Conservation (phyloP, 225 moss, liverwort and hornwort genomes). For the Lunularia cruciata region DNA sequence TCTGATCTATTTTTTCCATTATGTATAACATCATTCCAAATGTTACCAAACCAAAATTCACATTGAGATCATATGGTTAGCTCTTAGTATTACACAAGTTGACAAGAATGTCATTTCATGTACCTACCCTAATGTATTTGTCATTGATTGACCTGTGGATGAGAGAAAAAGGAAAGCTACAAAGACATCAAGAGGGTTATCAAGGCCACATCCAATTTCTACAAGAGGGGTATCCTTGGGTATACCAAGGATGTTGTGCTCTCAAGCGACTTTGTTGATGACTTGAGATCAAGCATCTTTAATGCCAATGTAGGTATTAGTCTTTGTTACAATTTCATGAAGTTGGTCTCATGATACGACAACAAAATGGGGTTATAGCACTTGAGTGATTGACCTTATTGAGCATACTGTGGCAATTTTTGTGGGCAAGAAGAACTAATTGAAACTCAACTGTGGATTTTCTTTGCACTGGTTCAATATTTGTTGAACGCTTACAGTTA, state of each 20-base stretch:
- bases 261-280: constrained; percentile 53
- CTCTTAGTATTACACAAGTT: no score
- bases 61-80: no score
- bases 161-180: constrained; percentile 65
- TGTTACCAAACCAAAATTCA: no score
- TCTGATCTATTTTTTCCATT: no score
- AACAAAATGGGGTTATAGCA: constrained; percentile 74
- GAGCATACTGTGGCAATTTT: constrained; percentile 69
- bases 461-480: constrained; percentile 4
- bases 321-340: constrained; percentile 42
- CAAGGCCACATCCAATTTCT: constrained; percentile 52
- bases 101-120: constrained; percentile 93
- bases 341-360: constrained; percentile 62
- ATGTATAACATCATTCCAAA: no score
- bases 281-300: constrained; percentile 54
- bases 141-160: constrained; percentile 79
- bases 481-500: constrained; percentile 1
- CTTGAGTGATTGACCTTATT: constrained; percentile 81
- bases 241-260: constrained; percentile 57
- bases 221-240: constrained; percentile 46
- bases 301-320: constrained; percentile 57
- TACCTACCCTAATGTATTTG: constrained; percentile 92
- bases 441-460: no score
- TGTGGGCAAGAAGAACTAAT: constrained; percentile 25
- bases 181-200: constrained; percentile 67